Conservation (phyloP, 257 asterid species). For the Solanum paucissectum region DNA sequence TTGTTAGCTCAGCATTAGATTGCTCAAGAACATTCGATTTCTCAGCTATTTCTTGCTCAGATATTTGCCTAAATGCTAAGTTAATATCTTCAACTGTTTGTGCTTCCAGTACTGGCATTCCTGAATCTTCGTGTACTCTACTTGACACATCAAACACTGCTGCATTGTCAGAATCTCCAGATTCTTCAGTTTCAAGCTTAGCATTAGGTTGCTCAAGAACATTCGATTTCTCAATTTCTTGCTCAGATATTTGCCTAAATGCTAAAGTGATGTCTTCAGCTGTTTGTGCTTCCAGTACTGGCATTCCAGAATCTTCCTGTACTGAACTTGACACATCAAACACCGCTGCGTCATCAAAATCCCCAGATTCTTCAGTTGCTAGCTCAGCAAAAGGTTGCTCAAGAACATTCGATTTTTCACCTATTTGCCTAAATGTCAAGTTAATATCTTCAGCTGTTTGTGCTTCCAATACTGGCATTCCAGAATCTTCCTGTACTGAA, state of each 20-base stretch:
- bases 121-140: background rate
- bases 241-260: background rate
- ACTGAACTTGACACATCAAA: background rate
- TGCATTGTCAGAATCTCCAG: background rate
- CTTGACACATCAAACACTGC: conserved; percentile 2
- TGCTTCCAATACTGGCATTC: background rate
- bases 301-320: conserved; percentile 2
- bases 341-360: background rate
- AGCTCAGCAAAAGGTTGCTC: background rate
- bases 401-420: background rate
- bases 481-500: background rate
- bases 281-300: conserved; percentile 22
- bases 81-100: conserved; percentile 10
- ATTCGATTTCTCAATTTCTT: background rate
- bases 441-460: background rate
- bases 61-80: background rate
- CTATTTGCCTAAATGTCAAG: background rate
- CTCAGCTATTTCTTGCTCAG: background rate
- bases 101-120: conserved; percentile 21
- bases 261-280: conserved; percentile 9
- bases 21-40: background rate
- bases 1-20: background rate
- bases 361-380: background rate
- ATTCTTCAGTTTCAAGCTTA: conserved; percentile 1
- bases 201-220: background rate